phyloP scores from a whole-genome alignment of 768 basidiomycete species.

The Agrocybe pediades region DNA sequence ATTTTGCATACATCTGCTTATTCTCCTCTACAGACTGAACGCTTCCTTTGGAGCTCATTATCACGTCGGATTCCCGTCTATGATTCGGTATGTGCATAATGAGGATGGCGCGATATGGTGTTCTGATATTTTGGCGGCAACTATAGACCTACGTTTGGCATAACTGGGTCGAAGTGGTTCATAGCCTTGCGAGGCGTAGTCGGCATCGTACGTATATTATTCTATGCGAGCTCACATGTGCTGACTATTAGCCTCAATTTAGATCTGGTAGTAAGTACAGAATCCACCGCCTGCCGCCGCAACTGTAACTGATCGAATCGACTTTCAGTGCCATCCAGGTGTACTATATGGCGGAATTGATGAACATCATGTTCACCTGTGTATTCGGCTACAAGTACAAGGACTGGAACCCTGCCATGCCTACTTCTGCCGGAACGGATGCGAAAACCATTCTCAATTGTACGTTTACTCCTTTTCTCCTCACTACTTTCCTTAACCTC shows the following conservation, averaged over 20 bases:
- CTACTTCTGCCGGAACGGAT: conserved; percentile 16
- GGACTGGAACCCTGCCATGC: conserved; percentile 11
- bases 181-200: conserved; percentile 11
- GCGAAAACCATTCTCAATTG: conserved; percentile 16
- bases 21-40: conserved; percentile 6
- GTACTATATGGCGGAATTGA: conserved; percentile 12
- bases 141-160: conserved; percentile 13
- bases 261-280: conserved; percentile 18
- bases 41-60: conserved; percentile 16
- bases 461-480: background rate
- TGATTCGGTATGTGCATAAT: conserved; percentile 12
- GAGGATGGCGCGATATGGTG: background rate
- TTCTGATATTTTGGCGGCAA: background rate
- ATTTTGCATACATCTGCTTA: background rate
- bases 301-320: background rate
- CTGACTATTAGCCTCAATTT: background rate
- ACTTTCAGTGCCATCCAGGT: conserved; percentile 12
- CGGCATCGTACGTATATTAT: conserved; percentile 10
- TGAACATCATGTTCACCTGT: conserved; percentile 14
- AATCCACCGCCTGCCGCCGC: no score
- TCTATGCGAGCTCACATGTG: background rate
- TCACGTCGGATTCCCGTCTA: conserved; percentile 16
- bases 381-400: conserved; percentile 10
- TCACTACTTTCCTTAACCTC: background rate
- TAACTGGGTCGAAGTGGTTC: conserved; percentile 15